Base-by-base conservation (phyloP, 345 rosid genomes). In the Dipteronia sinensis region DNA sequence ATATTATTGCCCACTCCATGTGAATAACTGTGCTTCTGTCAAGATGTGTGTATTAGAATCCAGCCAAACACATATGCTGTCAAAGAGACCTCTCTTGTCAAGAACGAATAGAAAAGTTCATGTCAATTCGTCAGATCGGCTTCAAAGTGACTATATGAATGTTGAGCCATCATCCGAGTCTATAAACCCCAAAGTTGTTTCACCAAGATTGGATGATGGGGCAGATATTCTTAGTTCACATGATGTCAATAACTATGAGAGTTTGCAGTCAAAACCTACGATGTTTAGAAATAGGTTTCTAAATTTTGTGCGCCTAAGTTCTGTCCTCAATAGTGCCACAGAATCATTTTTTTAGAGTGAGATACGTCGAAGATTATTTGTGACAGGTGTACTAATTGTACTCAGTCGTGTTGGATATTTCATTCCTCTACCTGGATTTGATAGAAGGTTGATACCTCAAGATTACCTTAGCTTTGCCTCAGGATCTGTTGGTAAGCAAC, bases 311-410 rank as follows among this genome's bases (percentile, higher is more conserved):
- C 91, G 90, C 17, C 72, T 90, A 44, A 84, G 95, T 77, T 92
- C 99, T 55, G 92, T 95, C 40, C 69, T 92, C 46, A 92, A 88
- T 76, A 84, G 81, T 80, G 89, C 97, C 47, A 94, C 93, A 3
- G 97, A 92, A 77, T 83, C 91, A 56, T 93, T 93, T 83, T 95
- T 93, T 72, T 92, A 90, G 83, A 95, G 99, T n/a, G 98, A 95
- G 88, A 95, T 93, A 72, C 84, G 94, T 68, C 84, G 94, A 79
- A 90, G 99, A 85, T 83, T 95, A 66, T 93, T 90, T 82, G 90
- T 95, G 46, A 93, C 98, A 0, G 94, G 93, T 78, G 63, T 85
- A 7, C 78, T 93, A 70, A 82, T 95, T 69, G 87, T 95, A 40
- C 76, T 92, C 63, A 92, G 98, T 81, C 97, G 97, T 75, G 83